Conservation (phyloP, 2,329 filamentous ascomycete species). For the Alternaria conjuncta region DNA sequence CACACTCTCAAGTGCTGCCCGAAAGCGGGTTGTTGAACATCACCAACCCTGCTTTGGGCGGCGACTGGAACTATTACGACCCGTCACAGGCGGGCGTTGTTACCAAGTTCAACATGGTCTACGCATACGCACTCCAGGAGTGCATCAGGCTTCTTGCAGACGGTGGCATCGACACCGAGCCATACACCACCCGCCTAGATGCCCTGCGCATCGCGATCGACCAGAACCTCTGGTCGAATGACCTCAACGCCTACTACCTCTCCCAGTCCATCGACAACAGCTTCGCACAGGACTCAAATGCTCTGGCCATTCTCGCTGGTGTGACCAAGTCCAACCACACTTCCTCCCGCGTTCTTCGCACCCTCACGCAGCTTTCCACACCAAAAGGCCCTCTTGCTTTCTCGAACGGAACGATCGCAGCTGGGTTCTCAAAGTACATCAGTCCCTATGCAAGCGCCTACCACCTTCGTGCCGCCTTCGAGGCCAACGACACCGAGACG, state of each 20-base stretch:
- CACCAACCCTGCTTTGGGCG: background rate
- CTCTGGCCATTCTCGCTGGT: background rate
- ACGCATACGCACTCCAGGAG: background rate
- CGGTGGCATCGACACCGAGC: background rate
- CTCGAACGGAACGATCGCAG: background rate
- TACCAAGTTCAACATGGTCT: background rate
- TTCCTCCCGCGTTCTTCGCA: background rate
- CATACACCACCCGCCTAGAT: background rate
- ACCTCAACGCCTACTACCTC: background rate
- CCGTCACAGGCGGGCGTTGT: background rate
- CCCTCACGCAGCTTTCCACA: background rate
- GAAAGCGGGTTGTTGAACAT: constrained; percentile 5
- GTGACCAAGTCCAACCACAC: background rate
- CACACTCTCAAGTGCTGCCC: constrained; percentile 34
- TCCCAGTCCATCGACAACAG: background rate
- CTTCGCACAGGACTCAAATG: background rate
- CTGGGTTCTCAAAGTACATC: background rate
- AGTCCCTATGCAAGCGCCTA: background rate
- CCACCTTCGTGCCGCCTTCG: background rate
- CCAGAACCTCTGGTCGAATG: background rate
- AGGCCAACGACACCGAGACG: background rate
- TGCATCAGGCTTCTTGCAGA: background rate
- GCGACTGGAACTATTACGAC: background rate
- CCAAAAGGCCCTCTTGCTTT: background rate
- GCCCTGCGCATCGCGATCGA: background rate